Base-by-base conservation (phyloP, 176 grass and related monocot species). In the Chloris gayana region DNA sequence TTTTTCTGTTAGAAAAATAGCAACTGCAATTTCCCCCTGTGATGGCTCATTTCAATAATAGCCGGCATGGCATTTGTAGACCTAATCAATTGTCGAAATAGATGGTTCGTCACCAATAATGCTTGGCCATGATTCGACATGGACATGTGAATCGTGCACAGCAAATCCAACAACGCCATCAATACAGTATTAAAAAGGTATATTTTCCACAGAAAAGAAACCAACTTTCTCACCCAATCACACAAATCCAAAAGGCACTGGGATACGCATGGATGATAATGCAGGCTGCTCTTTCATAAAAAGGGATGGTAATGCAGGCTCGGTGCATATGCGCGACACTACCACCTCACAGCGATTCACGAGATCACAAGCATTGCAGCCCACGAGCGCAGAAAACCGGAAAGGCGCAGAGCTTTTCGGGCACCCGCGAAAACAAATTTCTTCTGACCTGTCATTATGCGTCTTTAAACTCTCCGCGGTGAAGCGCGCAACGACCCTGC, bases 381-480 rank as follows among this genome's bases (percentile, higher is more conserved):
- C 59, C 12, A 5, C 26, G 25, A 25, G 4, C 1, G 12, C 12
- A 14, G 4, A 3, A 45, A 32, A 37, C 67, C 74, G 22, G 31
- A 83, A 83, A 74, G 86, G 75, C 32, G 6, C n/a, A 46, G 80
- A 82, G 35, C 80, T 78, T 83, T 88, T 8, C 66, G 14, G 35
- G 5, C 80, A 73, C 17, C 15, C 59, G 71, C 70, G 64, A 77
- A 38, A 29, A 8, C 32, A 25, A 56, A 9, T 45, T 45, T 56
- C 50, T 54, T 59, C 56, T 2, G 11, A 59, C 74, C 60, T 78
- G 68, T 5, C 80, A 79, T 74, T 12, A 88, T 84, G 15, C 8
- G 9, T 7, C 57, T 81, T 70, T 76, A 70, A 58, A 35, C 54
- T 57, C 54, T 57, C 7, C 22, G 14, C 4, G 53, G 35, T 11